A percentile compares a stretch with the other conserved stretches of the same genome.
phyloP scores from a whole-genome alignment of 345 rosid species.

The Populus alba region DNA sequence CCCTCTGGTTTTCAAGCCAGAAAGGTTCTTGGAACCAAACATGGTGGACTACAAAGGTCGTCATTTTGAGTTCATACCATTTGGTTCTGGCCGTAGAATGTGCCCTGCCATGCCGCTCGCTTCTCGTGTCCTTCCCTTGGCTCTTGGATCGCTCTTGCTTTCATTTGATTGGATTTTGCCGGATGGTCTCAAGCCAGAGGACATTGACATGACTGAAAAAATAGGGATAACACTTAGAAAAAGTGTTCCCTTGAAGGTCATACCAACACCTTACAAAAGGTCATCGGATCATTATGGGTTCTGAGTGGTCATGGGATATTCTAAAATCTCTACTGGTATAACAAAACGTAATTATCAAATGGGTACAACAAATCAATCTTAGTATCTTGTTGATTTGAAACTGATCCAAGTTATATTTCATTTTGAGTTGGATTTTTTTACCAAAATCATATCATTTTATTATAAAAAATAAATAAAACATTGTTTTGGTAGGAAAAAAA shows the following conservation, averaged over 20 bases:
- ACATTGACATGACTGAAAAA: slow-evolving; percentile 64
- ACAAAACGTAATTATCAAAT: no score
- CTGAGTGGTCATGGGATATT: no score
- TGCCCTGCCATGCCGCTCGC: slow-evolving; percentile 77
- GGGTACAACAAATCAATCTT: no score
- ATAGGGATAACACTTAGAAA: slow-evolving; percentile 69
- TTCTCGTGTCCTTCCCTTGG: slow-evolving; percentile 58
- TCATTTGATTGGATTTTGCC: slow-evolving; percentile 63
- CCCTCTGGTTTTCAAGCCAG: slow-evolving; percentile 52
- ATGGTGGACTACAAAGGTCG: slow-evolving; percentile 57
- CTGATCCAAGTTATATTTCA: no score
- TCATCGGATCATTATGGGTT: not conserved
- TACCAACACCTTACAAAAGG: slow-evolving; percentile 40
- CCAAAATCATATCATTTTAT: no score
- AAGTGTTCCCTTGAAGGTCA: slow-evolving; percentile 52
- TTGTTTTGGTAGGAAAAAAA: no score
- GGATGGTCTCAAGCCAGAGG: slow-evolving; percentile 39
- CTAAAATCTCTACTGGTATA: no score
- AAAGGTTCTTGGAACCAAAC: slow-evolving; percentile 51
- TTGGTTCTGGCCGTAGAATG: slow-evolving; percentile 84
- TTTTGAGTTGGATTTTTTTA: no score
- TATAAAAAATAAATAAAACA: no score
- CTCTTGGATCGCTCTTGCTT: slow-evolving; percentile 57
- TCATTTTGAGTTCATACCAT: slow-evolving; percentile 66
- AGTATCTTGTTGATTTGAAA: no score